Base-by-base conservation (phyloP, 1,284 basidiomycete genomes). In the Puccinia coronata region DNA sequence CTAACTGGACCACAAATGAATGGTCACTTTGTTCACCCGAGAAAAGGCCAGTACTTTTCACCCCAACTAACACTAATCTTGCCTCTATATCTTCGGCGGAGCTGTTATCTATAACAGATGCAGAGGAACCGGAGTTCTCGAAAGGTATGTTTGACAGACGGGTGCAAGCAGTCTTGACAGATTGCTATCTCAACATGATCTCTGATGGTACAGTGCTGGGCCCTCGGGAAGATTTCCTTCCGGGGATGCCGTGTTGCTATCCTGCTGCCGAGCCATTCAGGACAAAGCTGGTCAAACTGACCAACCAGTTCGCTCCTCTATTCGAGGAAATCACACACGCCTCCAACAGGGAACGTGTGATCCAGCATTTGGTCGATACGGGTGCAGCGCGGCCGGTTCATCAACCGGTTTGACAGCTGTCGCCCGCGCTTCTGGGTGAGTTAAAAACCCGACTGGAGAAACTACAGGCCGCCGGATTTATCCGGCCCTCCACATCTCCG, bases 331-430 rank as follows among this genome's bases (percentile, higher is more conserved):
- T 73, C 1, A 12, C 8, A 34, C 1, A 9, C 0, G 71, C 53
- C 1, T 41, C 71, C 5, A 25, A 73, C 39, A 18, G 39, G n/a
- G 71, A 72, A 34, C 20, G 70, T 18, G 49, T 72, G 2, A 53
- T 72, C 23, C 12, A 72, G 53, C 70, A 49, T 31, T 41, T 72
- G 20, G 53, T 72, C 1, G 49, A 72, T 14, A 72, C 70, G 2
- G 70, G 70, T 2, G 20, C 53, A 23, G 47, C 70, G 2, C 18
- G 9, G 9, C 69, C 69, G 16, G 69, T 72, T 2, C 12, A 12
- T 36, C 36, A 72, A 25, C 70, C 70, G 28, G 70, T 72, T 2
- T 28, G 49, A 16, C 70, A 57, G 31, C 16, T 72, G 49, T 72
- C 70, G 3, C 70, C 70, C 8, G 14, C 20, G 5, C 28, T 72